Conservation (phyloP, 2,329 filamentous ascomycete species). For the Alternaria arborescens region DNA sequence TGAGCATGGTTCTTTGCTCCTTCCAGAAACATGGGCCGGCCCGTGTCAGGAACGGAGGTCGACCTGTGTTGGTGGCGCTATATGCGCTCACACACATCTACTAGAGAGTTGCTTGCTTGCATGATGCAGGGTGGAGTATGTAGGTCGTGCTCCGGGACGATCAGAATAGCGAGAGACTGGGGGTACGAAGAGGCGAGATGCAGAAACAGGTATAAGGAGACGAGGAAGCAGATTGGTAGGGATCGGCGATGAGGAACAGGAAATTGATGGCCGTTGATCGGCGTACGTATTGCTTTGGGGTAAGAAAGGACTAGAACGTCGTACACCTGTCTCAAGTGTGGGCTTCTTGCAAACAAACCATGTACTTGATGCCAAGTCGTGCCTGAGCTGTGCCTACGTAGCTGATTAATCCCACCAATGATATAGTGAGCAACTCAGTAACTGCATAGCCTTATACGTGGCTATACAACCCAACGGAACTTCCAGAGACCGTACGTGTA, state of each 20-base stretch:
- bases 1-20: neutral
- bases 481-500: neutral
- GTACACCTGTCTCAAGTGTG: neutral
- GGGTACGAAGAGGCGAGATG: neutral
- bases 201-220: neutral
- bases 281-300: neutral
- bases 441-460: neutral
- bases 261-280: neutral
- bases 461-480: neutral
- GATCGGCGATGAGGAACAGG: slow-evolving; percentile 9
- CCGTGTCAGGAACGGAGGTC: neutral
- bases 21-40: slow-evolving; percentile 15
- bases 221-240: slow-evolving; percentile 1
- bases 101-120: neutral
- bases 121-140: neutral
- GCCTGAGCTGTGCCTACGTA: neutral
- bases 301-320: neutral
- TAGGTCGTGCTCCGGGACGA: neutral
- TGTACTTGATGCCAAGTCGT: neutral
- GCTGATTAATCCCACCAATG: neutral
- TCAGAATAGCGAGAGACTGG: neutral
- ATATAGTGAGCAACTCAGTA: neutral
- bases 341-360: neutral
- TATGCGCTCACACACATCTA: neutral
- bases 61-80: slow-evolving; percentile 10